Conservation (phyloP, 2,329 filamentous ascomycete genomes). For the Calonectria honghensis region DNA sequence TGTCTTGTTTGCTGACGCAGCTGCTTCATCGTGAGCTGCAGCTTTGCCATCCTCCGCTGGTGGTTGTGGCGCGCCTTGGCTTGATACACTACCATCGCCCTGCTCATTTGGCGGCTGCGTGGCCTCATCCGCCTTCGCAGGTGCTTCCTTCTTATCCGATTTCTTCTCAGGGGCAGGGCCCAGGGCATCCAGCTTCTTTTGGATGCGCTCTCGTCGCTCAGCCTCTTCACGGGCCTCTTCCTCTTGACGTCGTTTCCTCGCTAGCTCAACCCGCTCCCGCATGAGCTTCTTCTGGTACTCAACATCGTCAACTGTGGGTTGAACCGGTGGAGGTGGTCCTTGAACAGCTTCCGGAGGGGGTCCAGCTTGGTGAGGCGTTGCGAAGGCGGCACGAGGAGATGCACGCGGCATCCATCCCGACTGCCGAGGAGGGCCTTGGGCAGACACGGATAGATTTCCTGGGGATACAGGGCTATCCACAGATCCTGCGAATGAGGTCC, state of each 20-base stretch:
- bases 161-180: slow-evolving; percentile 78
- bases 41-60: slow-evolving; percentile 44
- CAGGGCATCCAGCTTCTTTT: slow-evolving; percentile 82
- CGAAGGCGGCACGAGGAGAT: slow-evolving; percentile 66
- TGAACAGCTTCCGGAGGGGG: slow-evolving; percentile 56
- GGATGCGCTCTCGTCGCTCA: slow-evolving; percentile 81
- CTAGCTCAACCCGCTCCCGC: slow-evolving; percentile 81
- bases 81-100: slow-evolving; percentile 50
- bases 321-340: slow-evolving; percentile 56
- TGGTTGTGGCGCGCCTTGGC: slow-evolving; percentile 41
- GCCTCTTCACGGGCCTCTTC: slow-evolving; percentile 83
- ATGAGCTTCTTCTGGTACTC: slow-evolving; percentile 83
- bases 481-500: slow-evolving; percentile 70
- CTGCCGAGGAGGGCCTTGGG: slow-evolving; percentile 54
- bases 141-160: slow-evolving; percentile 71
- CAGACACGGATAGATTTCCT: slow-evolving; percentile 50
- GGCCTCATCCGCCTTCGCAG: slow-evolving; percentile 64
- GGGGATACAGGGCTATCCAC: slow-evolving; percentile 72
- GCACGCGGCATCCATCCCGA: slow-evolving; percentile 57
- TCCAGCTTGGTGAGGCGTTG: slow-evolving; percentile 61
- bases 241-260: slow-evolving; percentile 80
- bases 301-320: slow-evolving; percentile 71
- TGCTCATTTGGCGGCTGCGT: slow-evolving; percentile 60
- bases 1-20: slow-evolving; percentile 41
- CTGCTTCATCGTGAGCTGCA: slow-evolving; percentile 34